Evolutionary conservation across 2,329 filamentous ascomycete genomes (phyloP), one percentile per base, ranked within the genome.

Genomic region (Monilinia aucupariae): DNA sequence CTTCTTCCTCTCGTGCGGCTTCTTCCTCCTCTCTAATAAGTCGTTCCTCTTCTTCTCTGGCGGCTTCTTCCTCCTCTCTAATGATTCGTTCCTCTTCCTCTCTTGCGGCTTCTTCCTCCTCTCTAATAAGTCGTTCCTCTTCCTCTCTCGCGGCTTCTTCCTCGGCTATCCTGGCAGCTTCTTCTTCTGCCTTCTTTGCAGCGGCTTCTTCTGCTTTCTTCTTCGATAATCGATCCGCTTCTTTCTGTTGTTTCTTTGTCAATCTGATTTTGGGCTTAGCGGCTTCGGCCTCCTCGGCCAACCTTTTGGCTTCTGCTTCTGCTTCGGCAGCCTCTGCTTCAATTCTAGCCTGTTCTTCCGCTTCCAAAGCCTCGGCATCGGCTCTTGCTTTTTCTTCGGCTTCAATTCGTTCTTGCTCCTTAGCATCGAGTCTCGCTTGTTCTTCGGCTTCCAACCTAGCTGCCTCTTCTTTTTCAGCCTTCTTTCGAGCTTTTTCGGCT

Each of bases 231-330:
- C 37, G 37, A 43, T 82, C 80, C 27, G 80, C 78, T 71, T 80
- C 81, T 68, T 79, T 79, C 22, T 79, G 76, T 68, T 83, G 80
- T 64, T 78, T 81, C 69, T 81, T 80, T 68, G 74, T 76, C 54
- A 82, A 70, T 70, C 78, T 81, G 3, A 61, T 56, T 37, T 61
- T 50, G 47, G 53, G 32, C 54, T 67, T 70, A 22, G 72, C 72
- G n/a, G 67, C 65, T 66, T 75, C 74, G 13, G 65, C 77, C 51
- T 67, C 73, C 68, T 72, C 56, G 74, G 75, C 64, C 76, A 48
- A 27, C 27, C 45, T 48, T 64, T 64, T 25, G 61, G 63, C 52
- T 68, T 72, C 55, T 75, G 74, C 64, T 78, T 74, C 62, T 68
- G 63, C 71, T 67, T 75, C 65, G 4, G 62, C 64, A 41, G 67